Evolutionary conservation across 495 filamentous ascomycete species (phyloP), one percentile per base, ranked within the genome.

Genomic region (Penicillium crystallinum): DNA sequence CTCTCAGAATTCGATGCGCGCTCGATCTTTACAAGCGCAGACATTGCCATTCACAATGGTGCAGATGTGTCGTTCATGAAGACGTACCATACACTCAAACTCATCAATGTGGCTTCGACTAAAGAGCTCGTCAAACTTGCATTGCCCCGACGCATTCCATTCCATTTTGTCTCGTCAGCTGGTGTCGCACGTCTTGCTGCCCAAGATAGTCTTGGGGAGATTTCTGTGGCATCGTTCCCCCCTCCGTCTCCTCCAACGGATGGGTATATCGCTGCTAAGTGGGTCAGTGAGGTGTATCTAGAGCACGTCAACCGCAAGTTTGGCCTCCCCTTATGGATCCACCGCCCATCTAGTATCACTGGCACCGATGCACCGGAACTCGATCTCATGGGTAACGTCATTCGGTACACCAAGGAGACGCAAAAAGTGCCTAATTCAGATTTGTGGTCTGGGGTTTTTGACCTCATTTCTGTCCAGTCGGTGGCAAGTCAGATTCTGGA

Each of bases 1-100:
- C 61, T 81, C 0, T 61, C 62, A 0, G 52, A 62, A 0, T 23
- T 38, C 0, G 62, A 72, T 0, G 54, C 53, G 10, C 10, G 9
- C 1, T 41, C 29, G 0, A 56, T 83, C 1, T 72, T 65, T 19
- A 12, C 12, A 4, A 34, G 44, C 2, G 72, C 65, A 0, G 68
- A 81, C 38, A 52, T 52, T 5, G 59, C 82, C 25, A 73, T 84
- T 30, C 81, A 83, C 61, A 75, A 71, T 53, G 80, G 77, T 8
- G 76, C 79, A 0, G 70, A 78, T 41, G 70, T 73, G 1, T 79
- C 76, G 3, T 72, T 73, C 58, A 55, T 76, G 50, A 75, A 81
- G 11, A 63, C 56, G 4, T 85, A 82, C 59, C 41, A 51, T 5
- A 54, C 67, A 0, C 65, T 83, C 2, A 61, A 67, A 3, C 14